These are phyloP conservation scores for Brassica balearica DNA, from an alignment of 441 rosid genomes.

Conservation along the genomic window DNA sequence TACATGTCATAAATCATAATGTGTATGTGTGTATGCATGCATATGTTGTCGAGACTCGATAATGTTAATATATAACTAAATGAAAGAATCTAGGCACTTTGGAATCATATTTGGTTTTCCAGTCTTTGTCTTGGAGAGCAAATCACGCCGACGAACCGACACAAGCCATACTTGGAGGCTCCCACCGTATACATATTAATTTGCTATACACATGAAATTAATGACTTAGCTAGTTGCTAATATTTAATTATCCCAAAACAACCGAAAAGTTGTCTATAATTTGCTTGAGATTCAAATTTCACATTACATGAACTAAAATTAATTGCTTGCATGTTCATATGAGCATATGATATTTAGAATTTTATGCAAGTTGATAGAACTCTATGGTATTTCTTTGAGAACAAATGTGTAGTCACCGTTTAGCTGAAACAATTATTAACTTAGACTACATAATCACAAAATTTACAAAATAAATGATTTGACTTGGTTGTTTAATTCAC, in stretches of 20 bases:
- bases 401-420: not conserved
- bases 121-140: slow-evolving; percentile 18
- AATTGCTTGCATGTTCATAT: not conserved
- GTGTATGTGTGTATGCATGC: slow-evolving; percentile 17
- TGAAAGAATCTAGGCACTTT: slow-evolving; percentile 25
- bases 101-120: slow-evolving; percentile 18
- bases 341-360: not conserved
- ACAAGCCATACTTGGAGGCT: slow-evolving; percentile 14
- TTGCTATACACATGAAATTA: slow-evolving; percentile 22
- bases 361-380: slow-evolving; percentile 5
- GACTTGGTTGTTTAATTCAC: not conserved
- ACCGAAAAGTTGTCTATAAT: slow-evolving; percentile 15
- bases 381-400: not conserved
- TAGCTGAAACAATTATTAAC: not conserved
- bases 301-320: not conserved
- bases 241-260: slow-evolving; percentile 4
- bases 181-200: not conserved
- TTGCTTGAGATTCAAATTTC: slow-evolving; percentile 19
- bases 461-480: not conserved
- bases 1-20: not conserved
- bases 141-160: slow-evolving; percentile 36
- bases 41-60: not conserved
- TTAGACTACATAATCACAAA: not conserved
- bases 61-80: not conserved
- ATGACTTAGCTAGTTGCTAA: slow-evolving; percentile 21